A percentile compares a stretch with the other conserved stretches of the same genome.
Conservation (phyloP, 2,329 filamentous ascomycete genomes). For the Fusarium chlamydosporum region DNA sequence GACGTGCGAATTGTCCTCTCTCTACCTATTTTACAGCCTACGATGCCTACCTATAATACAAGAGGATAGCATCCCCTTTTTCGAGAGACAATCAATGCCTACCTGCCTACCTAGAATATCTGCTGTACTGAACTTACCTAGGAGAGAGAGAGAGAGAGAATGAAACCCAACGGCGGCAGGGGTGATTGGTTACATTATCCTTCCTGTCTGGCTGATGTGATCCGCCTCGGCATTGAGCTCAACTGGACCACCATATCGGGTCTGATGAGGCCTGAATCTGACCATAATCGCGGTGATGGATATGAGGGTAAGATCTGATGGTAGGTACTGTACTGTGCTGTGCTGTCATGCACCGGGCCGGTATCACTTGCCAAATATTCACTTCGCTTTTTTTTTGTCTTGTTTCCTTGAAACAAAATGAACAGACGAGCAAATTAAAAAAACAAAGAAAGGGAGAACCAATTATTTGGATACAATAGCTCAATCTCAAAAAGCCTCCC, state of each 20-base stretch:
- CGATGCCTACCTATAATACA: no score
- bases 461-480: slow-evolving; percentile 22
- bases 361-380: neutral
- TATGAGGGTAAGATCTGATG: neutral
- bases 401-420: neutral
- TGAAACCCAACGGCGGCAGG: slow-evolving; percentile 3
- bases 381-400: neutral
- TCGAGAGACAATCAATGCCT: neutral
- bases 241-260: slow-evolving; percentile 20
- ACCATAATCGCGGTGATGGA: neutral
- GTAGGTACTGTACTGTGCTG: neutral
- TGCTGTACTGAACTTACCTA: neutral
- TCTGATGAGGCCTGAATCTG: slow-evolving; percentile 15
- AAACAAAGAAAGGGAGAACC: neutral
- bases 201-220: slow-evolving; percentile 35
- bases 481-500: slow-evolving; percentile 14
- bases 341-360: neutral
- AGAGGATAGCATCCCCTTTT: slow-evolving; percentile 8
- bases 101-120: no score
- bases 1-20: slow-evolving; percentile 13
- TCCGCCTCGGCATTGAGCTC: slow-evolving; percentile 28
- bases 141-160: neutral
- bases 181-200: slow-evolving; percentile 12
- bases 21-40: neutral
- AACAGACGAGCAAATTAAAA: neutral